phyloP scores from a whole-genome alignment of 2,329 filamentous ascomycete species.

The Plectosphaerella cucumerina region DNA sequence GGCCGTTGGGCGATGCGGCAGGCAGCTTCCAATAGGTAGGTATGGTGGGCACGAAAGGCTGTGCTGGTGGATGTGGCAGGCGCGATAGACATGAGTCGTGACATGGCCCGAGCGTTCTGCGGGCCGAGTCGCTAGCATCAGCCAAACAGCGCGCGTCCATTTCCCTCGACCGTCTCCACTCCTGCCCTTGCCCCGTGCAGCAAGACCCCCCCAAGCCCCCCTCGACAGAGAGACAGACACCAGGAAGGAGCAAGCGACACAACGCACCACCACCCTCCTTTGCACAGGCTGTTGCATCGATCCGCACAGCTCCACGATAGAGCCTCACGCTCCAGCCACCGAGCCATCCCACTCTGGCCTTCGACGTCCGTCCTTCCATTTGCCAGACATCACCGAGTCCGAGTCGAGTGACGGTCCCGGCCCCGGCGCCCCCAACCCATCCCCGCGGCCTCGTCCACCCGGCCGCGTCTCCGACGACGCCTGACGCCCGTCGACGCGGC shows the following conservation, averaged over 20 bases:
- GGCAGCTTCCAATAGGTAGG: too few relatives aligned
- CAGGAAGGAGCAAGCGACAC: too few relatives aligned
- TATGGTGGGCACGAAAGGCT: too few relatives aligned
- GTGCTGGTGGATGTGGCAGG: too few relatives aligned
- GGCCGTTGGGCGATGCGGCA: too few relatives aligned
- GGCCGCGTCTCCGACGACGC: slow-evolving; percentile 18
- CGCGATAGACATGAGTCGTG: not conserved
- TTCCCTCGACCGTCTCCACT: too few relatives aligned
- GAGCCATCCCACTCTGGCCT: too few relatives aligned
- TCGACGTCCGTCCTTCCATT: too few relatives aligned
- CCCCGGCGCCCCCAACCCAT: slow-evolving; percentile 6
- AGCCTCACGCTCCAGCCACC: not conserved
- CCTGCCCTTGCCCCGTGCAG: too few relatives aligned
- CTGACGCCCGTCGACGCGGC: slow-evolving; percentile 7
- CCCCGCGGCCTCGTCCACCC: slow-evolving; percentile 9
- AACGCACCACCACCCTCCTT: slow-evolving; percentile 2
- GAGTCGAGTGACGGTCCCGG: not conserved
- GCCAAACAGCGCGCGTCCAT: not conserved
- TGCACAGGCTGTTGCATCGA: slow-evolving; percentile 14
- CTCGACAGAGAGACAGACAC: not conserved
- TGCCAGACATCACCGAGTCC: slow-evolving; percentile 6
- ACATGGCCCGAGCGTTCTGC: not conserved
- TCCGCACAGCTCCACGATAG: slow-evolving; percentile 13
- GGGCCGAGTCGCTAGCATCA: not conserved
- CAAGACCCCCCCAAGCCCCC: too few relatives aligned